phyloP scores from a whole-genome alignment of 2,329 filamentous ascomycete species.

The Cryphonectria radicalis region DNA sequence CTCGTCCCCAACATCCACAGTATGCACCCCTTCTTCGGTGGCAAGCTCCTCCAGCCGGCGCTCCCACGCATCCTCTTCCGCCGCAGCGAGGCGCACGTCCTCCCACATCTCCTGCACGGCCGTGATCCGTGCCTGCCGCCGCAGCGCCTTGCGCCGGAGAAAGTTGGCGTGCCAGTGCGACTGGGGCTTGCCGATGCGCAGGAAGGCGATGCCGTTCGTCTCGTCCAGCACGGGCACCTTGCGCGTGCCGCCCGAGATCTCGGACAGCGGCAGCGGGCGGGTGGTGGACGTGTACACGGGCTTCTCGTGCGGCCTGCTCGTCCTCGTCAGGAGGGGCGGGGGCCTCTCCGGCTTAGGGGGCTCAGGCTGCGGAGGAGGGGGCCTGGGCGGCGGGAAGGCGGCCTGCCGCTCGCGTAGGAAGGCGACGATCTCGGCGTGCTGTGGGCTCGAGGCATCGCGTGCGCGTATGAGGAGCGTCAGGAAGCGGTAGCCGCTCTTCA shows the following conservation, averaged over 20 bases:
- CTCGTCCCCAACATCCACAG: slow-evolving; percentile 42
- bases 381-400: slow-evolving; percentile 40
- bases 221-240: slow-evolving; percentile 61
- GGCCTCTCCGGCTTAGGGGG: slow-evolving; percentile 25
- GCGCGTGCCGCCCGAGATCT: slow-evolving; percentile 54
- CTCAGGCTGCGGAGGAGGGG: slow-evolving; percentile 39
- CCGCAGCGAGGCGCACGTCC: slow-evolving; percentile 38
- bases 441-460: slow-evolving; percentile 42
- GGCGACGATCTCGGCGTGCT: slow-evolving; percentile 47
- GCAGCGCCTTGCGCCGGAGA: slow-evolving; percentile 54
- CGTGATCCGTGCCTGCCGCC: slow-evolving; percentile 48
- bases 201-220: slow-evolving; percentile 62
- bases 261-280: slow-evolving; percentile 53
- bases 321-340: slow-evolving; percentile 32
- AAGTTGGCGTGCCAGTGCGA: slow-evolving; percentile 61
- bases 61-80: slow-evolving; percentile 57
- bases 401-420: slow-evolving; percentile 44
- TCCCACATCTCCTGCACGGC: slow-evolving; percentile 46
- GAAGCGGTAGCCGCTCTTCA: slow-evolving; percentile 68
- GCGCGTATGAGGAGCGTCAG: slow-evolving; percentile 47
- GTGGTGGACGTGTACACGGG: slow-evolving; percentile 53
- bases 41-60: slow-evolving; percentile 41
- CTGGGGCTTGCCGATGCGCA: slow-evolving; percentile 71
- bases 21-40: slow-evolving; percentile 37
- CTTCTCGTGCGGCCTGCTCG: slow-evolving; percentile 37